Percentiles rank a stretch among this genome's conserved stretches.
phyloP scores from a whole-genome alignment of 2,329 filamentous ascomycete species.

The Sarocladium oryzae region DNA sequence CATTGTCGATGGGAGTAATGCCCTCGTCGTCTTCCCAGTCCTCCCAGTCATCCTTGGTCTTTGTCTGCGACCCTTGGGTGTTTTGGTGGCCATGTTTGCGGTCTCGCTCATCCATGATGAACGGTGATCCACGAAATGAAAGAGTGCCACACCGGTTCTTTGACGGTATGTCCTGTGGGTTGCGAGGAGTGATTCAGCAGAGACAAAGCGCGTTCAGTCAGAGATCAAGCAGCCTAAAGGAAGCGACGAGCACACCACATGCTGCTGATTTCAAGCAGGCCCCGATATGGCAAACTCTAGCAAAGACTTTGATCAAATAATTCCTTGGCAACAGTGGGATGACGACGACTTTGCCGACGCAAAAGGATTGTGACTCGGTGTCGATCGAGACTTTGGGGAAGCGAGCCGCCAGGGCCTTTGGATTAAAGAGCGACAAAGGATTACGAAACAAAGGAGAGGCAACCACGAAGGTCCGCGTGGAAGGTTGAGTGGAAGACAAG shows the following conservation, averaged over 20 bases:
- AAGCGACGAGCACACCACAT: background rate
- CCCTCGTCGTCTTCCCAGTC: constrained; percentile 47
- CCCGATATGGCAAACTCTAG: background rate
- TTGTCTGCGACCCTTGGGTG: constrained; percentile 8
- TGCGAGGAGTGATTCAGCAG: background rate
- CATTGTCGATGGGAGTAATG: constrained; percentile 32
- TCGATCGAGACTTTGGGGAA: constrained; percentile 6
- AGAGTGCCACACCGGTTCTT: background rate
- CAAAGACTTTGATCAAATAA: background rate
- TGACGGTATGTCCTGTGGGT: background rate
- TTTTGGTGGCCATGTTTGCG: constrained; percentile 11
- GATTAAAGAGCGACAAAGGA: constrained; percentile 1
- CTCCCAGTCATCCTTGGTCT: constrained; percentile 38
- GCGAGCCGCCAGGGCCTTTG: constrained; percentile 6
- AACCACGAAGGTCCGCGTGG: background rate
- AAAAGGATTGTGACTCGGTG: background rate
- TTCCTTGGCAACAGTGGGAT: background rate
- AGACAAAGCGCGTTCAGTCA: constrained; percentile 1
- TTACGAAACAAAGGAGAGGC: constrained; percentile 7
- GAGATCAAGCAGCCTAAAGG: background rate
- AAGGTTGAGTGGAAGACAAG: background rate
- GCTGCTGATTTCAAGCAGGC: background rate
- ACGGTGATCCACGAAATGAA: background rate
- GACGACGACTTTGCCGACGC: constrained; percentile 2
- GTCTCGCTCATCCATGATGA: background rate